These are phyloP conservation scores for Polyporus tsugae DNA, from an alignment of 1,284 basidiomycete species.

Conservation along the genomic window DNA sequence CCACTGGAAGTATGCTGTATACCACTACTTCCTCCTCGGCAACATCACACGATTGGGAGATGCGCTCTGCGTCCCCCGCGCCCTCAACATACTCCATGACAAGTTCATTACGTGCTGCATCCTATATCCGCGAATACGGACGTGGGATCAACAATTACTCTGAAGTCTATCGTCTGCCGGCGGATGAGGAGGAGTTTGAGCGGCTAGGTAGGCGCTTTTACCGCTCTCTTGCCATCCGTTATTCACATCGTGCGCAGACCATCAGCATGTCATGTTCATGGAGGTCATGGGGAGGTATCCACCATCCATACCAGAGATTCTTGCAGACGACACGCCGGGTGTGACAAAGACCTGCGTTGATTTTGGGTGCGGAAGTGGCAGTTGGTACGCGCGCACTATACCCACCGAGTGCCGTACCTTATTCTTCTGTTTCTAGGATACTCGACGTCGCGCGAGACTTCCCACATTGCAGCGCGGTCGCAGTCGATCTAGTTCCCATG, in stretches of 20 bases:
- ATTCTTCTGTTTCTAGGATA: conserved; percentile 58
- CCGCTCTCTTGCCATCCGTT: conserved; percentile 9
- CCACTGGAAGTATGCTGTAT: conserved; percentile 44
- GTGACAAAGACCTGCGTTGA: conserved; percentile 73
- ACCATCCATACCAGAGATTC: conserved; percentile 59
- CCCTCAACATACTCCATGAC: conserved; percentile 77
- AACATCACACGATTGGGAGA: conserved; percentile 47
- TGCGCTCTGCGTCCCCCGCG: conserved; percentile 69
- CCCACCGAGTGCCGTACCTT: conserved; percentile 13
- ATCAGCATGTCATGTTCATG: conserved; percentile 72
- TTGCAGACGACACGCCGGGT: conserved; percentile 64
- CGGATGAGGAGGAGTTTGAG: conserved; percentile 76
- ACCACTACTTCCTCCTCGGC: conserved; percentile 54
- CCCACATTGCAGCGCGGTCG: conserved; percentile 71
- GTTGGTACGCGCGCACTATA: conserved; percentile 58
- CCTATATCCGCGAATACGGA: conserved; percentile 72
- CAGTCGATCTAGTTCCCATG: conserved; percentile 82
- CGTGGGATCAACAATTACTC: conserved; percentile 78
- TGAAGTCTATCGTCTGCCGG: conserved; percentile 77
- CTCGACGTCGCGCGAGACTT: conserved; percentile 77
- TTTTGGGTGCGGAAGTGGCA: conserved; percentile 80
- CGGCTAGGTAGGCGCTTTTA: conserved; percentile 62
- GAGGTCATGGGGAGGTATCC: conserved; percentile 73
- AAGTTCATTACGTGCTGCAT: conserved; percentile 63
- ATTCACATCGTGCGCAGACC: conserved; percentile 50